Conservation (phyloP, 1,284 basidiomycete species). For the Cryptococcus jaspeensis region DNA sequence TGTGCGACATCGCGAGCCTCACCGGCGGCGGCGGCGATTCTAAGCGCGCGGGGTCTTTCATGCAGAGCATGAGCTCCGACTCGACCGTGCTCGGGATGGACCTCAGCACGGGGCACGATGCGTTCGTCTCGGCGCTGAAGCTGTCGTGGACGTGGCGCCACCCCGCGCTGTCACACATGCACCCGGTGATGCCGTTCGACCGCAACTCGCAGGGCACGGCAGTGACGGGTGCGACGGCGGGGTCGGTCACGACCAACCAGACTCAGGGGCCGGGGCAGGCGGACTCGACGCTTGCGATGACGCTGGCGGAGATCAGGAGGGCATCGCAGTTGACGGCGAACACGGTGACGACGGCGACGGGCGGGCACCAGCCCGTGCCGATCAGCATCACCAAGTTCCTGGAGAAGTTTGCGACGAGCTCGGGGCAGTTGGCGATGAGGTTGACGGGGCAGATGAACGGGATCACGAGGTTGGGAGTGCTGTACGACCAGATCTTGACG, state of each 20-base stretch:
- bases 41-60: conserved; percentile 12
- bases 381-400: conserved; percentile 45
- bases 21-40: conserved; percentile 16
- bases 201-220: background rate
- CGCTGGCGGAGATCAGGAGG: conserved; percentile 28
- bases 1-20: conserved; percentile 50
- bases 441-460: conserved; percentile 45
- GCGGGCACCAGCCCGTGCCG: conserved; percentile 10
- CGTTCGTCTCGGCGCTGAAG: conserved; percentile 52
- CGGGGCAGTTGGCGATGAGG: conserved; percentile 38
- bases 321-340: conserved; percentile 22
- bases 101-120: conserved; percentile 50
- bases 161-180: conserved; percentile 25
- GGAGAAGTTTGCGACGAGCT: conserved; percentile 45
- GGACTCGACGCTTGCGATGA: conserved; percentile 8
- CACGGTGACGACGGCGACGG: conserved; percentile 10
- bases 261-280: conserved; percentile 1
- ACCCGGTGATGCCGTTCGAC: conserved; percentile 10
- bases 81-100: conserved; percentile 49
- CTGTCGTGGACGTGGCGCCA: conserved; percentile 53
- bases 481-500: conserved; percentile 54
- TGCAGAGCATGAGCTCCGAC: conserved; percentile 18
- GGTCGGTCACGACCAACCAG: background rate
- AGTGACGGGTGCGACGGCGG: no score
- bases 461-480: conserved; percentile 48